Base-by-base conservation (phyloP, 768 basidiomycete species). In the Calocera viscosa region DNA sequence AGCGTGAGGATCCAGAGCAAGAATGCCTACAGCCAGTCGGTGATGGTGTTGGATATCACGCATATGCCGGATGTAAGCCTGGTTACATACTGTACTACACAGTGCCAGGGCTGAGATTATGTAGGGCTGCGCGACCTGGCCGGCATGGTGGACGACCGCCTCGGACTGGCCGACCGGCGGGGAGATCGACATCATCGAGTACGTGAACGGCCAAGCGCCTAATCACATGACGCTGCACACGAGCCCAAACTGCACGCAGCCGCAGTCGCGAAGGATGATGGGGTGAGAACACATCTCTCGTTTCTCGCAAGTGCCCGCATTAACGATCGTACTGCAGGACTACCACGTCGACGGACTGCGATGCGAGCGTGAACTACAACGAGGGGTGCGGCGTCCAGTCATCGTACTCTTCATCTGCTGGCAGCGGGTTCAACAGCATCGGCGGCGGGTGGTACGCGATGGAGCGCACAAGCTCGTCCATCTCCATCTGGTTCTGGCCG, bases 401-500 rank as follows among this genome's bases (percentile, higher is more conserved):
- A 70, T 71, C 67, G 14, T 74, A 76, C 22, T 81, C 82, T 14
- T 1, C 67, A 64, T 77, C 72, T 64, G 84, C 80, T 70, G 84
- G 84, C 26, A 5, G 71, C 33, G 71, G 68, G 16, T 84, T 86
- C 75, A 86, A 86, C 71, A 32, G 38, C 14, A 74, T 73, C 16
- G 80, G 81, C 30, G 88, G 88, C 28, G 88, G 88, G 0, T 85
- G 77, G 78, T 88, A 80, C 72, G 85, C 78, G 63, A 77, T 86
- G 78, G 72, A 76, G 67, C 80, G 81, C 41, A 76, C 79, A 28
- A 66, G 63, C 10, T 41, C 67, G 0, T 75, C 73, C 26, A 77
- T 89, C 41, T 79, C 77, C 65, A 73, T 87, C 33, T 90, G 84
- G 83, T 89, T 87, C 76, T 90, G 86, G 86, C 72, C 82, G 14